Percentiles rank a stretch among this genome's conserved stretches.
Conservation (phyloP, 1,284 basidiomycete genomes). For the Tilletiaria anomala region DNA sequence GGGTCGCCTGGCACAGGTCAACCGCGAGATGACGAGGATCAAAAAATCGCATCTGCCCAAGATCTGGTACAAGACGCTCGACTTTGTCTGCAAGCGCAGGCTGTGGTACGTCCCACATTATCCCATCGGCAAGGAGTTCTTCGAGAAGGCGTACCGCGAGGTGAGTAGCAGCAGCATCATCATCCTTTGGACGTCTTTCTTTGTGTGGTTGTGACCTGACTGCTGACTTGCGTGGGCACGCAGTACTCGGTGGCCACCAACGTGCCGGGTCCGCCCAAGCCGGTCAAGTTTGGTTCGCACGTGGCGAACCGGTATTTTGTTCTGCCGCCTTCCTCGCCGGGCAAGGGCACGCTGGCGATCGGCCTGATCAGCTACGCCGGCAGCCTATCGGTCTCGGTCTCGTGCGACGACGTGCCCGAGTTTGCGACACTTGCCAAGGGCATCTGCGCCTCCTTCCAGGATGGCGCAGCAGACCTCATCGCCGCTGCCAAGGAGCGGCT, state of each 20-base stretch:
- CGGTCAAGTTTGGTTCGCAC: slow-evolving; percentile 31
- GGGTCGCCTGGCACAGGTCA: slow-evolving; percentile 22
- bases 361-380: slow-evolving; percentile 37
- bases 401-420: slow-evolving; percentile 36
- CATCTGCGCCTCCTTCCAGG: slow-evolving; percentile 33
- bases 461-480: slow-evolving; percentile 22
- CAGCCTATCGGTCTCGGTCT: slow-evolving; percentile 34
- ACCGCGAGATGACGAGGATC: slow-evolving; percentile 34
- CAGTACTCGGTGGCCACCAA: slow-evolving; percentile 38
- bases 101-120: slow-evolving; percentile 32
- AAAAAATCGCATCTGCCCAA: slow-evolving; percentile 30
- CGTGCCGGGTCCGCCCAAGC: slow-evolving; percentile 34
- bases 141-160: slow-evolving; percentile 26
- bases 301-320: slow-evolving; percentile 36
- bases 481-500: no score
- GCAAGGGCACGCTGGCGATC: slow-evolving; percentile 35
- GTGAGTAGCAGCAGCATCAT: no score
- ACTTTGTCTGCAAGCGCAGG: slow-evolving; percentile 14
- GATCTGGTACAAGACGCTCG: slow-evolving; percentile 26
- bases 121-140: slow-evolving; percentile 19
- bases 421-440: slow-evolving; percentile 21
- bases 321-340: slow-evolving; percentile 32
- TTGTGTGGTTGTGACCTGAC: no score
- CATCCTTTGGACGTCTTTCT: no score
- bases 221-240: no score